Base-by-base conservation (phyloP, 306 rosid species). In the Dalbergia oliveri region DNA sequence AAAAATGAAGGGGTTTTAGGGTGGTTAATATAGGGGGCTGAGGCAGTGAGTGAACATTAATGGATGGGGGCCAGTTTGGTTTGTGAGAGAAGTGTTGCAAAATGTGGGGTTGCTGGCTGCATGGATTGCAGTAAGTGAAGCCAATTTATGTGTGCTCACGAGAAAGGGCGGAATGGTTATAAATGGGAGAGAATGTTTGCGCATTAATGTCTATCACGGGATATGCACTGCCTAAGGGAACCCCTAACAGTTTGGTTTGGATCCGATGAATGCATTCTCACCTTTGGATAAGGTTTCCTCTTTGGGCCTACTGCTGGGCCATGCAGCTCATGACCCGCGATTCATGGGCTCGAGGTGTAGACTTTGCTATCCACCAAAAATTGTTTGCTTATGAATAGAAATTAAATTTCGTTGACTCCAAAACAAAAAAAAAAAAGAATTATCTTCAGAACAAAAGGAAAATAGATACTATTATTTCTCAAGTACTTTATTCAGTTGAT, bases 191-290 rank as follows among this genome's bases (percentile, higher is more conserved):
- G 45, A 66, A 53, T 67, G 39, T 53, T 56, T 53, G 59, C 8
- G 80, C 88, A 89, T 93, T 93, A 45, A 91, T 87, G 88, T 66
- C 35, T 44, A 0, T 93, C 97, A 93, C 97, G 97, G 83, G 97
- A 78, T 81, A 77, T 85, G 11, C 87, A 77, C 7, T 3, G 1
- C 81, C 50, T 54, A 4, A 2, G 21, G 41, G 34, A 43, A 23
- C 72, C 60, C 41, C 3, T 19, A 11, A 23, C n/a, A 10, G 11
- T 3, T 53, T 15, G 47, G 11, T 3, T 53, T 15, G 47, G 58
- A 35, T 62, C 35, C 39, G n/a, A 0, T 47, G 4, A 21, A 21
- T 21, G 23, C 23, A 21, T 21, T 21, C 23, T 43, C 47, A 43
- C 47, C 58, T 57, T 57, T 6, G 10, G 23, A 58, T 58, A 58